phyloP scores from a whole-genome alignment of 2,329 filamentous ascomycete species.

The Aspergillus pseudoterreus region DNA sequence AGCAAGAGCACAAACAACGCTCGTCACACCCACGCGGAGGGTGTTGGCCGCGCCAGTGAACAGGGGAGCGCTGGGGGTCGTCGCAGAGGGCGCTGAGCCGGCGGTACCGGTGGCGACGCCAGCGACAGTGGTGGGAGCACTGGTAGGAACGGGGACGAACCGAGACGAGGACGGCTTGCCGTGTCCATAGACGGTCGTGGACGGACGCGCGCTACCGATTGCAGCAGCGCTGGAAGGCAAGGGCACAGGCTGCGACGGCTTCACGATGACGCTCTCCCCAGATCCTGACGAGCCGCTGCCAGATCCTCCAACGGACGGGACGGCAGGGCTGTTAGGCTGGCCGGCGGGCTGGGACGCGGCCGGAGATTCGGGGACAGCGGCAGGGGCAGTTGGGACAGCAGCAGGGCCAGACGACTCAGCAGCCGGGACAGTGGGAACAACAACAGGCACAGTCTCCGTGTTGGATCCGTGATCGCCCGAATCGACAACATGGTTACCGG shows the following conservation, averaged over 20 bases:
- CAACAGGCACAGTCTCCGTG: background rate
- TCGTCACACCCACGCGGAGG: constrained; percentile 12
- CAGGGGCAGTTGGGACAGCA: background rate
- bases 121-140: background rate
- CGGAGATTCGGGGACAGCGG: background rate
- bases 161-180: background rate
- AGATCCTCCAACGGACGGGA: no score
- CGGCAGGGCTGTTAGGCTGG: background rate
- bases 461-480: background rate
- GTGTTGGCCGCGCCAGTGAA: constrained; percentile 23
- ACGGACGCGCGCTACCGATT: background rate
- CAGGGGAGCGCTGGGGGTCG: constrained; percentile 14
- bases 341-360: no score
- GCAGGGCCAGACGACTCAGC: background rate
- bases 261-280: no score
- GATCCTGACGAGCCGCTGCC: no score
- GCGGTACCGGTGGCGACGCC: background rate
- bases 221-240: background rate
- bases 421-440: background rate
- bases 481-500: background rate
- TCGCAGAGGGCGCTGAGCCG: constrained; percentile 4
- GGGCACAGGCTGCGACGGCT: background rate
- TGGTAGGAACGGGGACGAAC: background rate
- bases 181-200: background rate
- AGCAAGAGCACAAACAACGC: constrained; percentile 14